phyloP scores from a whole-genome alignment of 2,329 filamentous ascomycete genomes.

The Lachnellula suecica region DNA sequence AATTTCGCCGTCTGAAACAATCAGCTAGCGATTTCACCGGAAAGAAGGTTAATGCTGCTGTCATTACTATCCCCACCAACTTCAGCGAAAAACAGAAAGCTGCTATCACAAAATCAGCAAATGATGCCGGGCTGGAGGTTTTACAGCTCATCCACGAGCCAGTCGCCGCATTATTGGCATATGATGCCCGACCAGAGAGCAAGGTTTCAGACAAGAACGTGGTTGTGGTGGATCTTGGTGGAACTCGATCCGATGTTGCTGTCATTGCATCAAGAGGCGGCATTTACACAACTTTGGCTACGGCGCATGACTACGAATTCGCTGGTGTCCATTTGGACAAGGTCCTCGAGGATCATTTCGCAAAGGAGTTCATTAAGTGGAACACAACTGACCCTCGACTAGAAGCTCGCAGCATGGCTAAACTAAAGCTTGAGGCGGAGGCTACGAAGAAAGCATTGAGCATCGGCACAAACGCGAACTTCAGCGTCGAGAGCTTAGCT shows the following conservation, averaged over 20 bases:
- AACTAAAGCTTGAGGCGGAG: conserved; percentile 90
- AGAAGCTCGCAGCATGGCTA: conserved; percentile 80
- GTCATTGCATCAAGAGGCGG: conserved; percentile 89
- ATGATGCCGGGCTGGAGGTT: conserved; percentile 80
- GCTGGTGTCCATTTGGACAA: conserved; percentile 84
- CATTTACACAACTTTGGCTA: conserved; percentile 94
- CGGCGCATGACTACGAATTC: conserved; percentile 93
- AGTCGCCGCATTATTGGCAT: conserved; percentile 82
- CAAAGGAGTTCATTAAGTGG: conserved; percentile 99
- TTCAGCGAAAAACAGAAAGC: conserved; percentile 85
- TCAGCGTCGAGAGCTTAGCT: conserved; percentile 88
- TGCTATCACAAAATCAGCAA: conserved; percentile 74
- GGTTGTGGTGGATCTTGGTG: conserved; percentile 89
- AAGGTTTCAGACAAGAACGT: conserved; percentile 80
- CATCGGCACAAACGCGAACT: conserved; percentile 82
- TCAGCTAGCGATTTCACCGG: conserved; percentile 91
- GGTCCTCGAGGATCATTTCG: conserved; percentile 91
- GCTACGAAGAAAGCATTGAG: conserved; percentile 89
- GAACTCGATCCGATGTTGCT: conserved; percentile 87
- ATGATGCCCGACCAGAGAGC: conserved; percentile 80
- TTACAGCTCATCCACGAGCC: conserved; percentile 93
- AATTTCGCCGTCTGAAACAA: conserved; percentile 75
- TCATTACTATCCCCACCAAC: conserved; percentile 92
- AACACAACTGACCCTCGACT: conserved; percentile 79
- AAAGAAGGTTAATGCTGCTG: conserved; percentile 90